A percentile compares a stretch with the other conserved stretches of the same genome.
Conservation (phyloP, 768 basidiomycete species). For the Trametes cingulata region DNA sequence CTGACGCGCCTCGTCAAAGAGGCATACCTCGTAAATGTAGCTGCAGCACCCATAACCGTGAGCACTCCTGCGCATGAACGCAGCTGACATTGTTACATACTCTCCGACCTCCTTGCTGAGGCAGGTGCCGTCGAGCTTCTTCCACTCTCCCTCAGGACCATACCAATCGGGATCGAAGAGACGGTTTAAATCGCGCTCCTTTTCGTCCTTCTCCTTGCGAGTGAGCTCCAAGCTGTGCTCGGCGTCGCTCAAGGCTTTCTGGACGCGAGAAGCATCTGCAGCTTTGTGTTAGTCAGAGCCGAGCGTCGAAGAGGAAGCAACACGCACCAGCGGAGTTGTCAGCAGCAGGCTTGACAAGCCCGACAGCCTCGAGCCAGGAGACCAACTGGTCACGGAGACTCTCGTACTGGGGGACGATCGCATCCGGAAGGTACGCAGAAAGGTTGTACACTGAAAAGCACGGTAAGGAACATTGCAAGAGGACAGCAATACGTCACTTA, state of each 20-base stretch:
- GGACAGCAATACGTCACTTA: constrained; percentile 39
- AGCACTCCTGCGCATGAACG: neutral
- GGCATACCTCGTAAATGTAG: constrained; percentile 92
- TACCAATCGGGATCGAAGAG: constrained; percentile 69
- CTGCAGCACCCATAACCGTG: constrained; percentile 39
- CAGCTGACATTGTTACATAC: constrained; percentile 50
- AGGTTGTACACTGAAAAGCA: constrained; percentile 70
- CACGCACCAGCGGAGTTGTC: constrained; percentile 45
- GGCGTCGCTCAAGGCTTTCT: constrained; percentile 60
- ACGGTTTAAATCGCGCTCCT: constrained; percentile 58
- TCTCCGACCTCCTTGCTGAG: constrained; percentile 85
- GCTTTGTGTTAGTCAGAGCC: neutral
- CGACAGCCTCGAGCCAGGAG: constrained; percentile 63
- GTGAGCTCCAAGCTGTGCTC: constrained; percentile 57
- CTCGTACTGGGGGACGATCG: constrained; percentile 72
- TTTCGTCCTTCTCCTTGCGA: constrained; percentile 53
- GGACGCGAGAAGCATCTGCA: constrained; percentile 61
- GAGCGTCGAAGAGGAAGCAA: neutral
- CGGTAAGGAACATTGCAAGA: neutral
- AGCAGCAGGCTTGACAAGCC: constrained; percentile 47
- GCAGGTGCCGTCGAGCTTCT: constrained; percentile 86
- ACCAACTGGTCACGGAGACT: constrained; percentile 59
- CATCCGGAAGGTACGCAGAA: constrained; percentile 83
- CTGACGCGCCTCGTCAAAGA: constrained; percentile 87
- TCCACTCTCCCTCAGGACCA: constrained; percentile 89